phyloP scores from a whole-genome alignment of 805 yeast genomes.

The Kluyveromyces aestuarii region DNA sequence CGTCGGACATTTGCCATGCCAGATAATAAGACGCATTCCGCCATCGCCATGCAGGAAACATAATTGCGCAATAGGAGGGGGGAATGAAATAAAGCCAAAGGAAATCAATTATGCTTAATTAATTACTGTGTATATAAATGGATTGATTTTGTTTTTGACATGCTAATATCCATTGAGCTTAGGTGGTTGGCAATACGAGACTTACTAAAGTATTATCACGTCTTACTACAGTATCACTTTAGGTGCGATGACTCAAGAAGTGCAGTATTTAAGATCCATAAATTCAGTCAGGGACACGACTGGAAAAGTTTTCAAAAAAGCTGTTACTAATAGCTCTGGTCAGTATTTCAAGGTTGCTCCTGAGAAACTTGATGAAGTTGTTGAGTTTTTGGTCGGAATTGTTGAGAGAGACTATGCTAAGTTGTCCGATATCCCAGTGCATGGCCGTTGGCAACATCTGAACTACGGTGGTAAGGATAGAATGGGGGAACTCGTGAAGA shows the following conservation, averaged over 20 bases:
- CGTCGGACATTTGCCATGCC: neutral
- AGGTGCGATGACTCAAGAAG: neutral
- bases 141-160: too few species aligned
- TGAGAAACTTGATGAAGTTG: slow-evolving; percentile 32
- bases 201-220: too few species aligned
- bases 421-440: slow-evolving; percentile 46
- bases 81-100: neutral
- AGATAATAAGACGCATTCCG: neutral
- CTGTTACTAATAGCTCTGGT: slow-evolving; percentile 24
- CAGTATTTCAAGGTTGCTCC: slow-evolving; percentile 37
- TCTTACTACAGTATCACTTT: too few species aligned
- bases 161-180: too few species aligned
- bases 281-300: slow-evolving; percentile 48
- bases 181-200: too few species aligned
- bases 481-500: slow-evolving; percentile 33
- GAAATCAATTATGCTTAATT: neutral
- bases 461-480: slow-evolving; percentile 42
- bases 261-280: slow-evolving; percentile 37
- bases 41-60: neutral
- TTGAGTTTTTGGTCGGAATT: slow-evolving; percentile 38
- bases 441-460: slow-evolving; percentile 61
- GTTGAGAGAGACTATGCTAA: slow-evolving; percentile 37
- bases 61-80: neutral
- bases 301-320: slow-evolving; percentile 33
- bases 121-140: too few species aligned